These are phyloP conservation scores for Cordyceps cicadae DNA, from an alignment of 2,329 filamentous ascomycete species.

Conservation along the genomic window DNA sequence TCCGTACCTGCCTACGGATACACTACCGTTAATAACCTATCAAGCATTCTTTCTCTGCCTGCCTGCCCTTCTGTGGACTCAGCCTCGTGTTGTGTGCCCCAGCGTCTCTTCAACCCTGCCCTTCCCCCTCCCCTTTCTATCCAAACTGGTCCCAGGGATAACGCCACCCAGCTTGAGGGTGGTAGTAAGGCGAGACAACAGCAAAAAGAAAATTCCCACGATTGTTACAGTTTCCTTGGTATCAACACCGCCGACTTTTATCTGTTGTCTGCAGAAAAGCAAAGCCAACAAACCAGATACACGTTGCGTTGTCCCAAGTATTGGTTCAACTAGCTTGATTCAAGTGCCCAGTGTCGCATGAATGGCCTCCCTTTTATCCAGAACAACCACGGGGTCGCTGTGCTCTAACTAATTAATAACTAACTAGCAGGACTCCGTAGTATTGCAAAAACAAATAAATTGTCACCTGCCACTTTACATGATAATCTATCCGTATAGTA, in stretches of 20 bases:
- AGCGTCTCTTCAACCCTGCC: neutral
- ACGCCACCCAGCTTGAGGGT: constrained; percentile 1
- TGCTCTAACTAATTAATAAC: neutral
- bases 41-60: neutral
- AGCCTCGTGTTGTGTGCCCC: neutral
- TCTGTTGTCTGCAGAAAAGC: neutral
- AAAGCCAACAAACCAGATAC: neutral
- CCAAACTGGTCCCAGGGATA: neutral
- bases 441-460: neutral
- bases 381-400: neutral
- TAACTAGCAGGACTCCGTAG: too few relatives aligned
- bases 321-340: neutral
- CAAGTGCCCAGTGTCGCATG: neutral
- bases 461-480: neutral
- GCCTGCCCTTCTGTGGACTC: neutral
- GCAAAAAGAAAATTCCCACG: neutral
- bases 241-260: neutral
- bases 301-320: neutral
- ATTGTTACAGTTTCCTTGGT: too few relatives aligned
- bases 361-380: neutral
- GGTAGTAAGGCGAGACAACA: neutral
- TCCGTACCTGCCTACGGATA: too few relatives aligned
- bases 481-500: too few relatives aligned
- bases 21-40: neutral
- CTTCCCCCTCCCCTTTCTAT: neutral